Evolutionary conservation across 306 rosid species (phyloP).

Genomic region (Oxytropis ochrocephala): DNA sequence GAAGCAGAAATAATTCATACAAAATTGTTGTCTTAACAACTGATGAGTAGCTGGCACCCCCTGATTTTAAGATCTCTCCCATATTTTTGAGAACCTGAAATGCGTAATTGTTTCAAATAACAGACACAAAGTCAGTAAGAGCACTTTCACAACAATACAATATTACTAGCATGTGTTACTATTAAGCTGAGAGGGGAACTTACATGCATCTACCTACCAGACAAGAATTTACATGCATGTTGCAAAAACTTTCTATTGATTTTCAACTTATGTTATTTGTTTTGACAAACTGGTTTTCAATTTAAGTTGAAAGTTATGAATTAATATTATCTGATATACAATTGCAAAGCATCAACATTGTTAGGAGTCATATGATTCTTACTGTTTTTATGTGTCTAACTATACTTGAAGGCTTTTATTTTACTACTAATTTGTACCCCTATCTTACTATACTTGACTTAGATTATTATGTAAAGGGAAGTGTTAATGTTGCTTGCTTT

Average conservation of each 20-base stretch:
- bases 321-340: background rate
- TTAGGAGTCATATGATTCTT: background rate
- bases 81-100: conserved; percentile 76
- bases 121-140: background rate
- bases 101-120: conserved; percentile 2
- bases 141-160: background rate
- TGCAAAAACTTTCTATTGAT: background rate
- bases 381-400: background rate
- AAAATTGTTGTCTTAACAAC: conserved; percentile 94
- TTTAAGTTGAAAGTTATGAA: background rate
- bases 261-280: too few species aligned
- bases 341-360: background rate
- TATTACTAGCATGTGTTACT: background rate
- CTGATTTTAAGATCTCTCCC: conserved; percentile 86
- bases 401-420: too few species aligned
- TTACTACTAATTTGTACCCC: background rate
- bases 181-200: background rate
- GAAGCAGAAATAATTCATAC: conserved; percentile 35
- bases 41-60: conserved; percentile 70
- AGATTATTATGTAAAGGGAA: too few species aligned
- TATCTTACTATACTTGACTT: background rate
- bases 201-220: background rate
- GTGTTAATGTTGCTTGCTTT: background rate
- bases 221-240: background rate
- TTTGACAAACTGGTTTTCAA: background rate